Base-by-base conservation (phyloP, 192 early-diverging fungal genomes). In the Chytriomyces sp. region DNA sequence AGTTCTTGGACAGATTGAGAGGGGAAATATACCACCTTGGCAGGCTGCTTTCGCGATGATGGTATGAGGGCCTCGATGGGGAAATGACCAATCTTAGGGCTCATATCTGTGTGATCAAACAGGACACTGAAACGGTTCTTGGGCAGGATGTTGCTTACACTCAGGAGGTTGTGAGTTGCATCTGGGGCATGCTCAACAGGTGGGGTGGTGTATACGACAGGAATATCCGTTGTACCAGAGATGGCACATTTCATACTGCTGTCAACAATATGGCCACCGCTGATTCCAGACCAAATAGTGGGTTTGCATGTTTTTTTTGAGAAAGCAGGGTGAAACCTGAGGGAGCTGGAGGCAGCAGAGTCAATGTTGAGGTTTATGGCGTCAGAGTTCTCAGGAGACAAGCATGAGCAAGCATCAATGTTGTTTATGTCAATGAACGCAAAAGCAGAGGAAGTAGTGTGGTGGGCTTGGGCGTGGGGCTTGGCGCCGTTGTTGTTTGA, bases 121-220 rank as follows among this genome's bases (percentile, higher is more conserved):
- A 57, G 55, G 55, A 14, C 28, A 30, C 55, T 57, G 55, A 57
- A 57, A 25, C 55, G 28, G 55, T 57, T 57, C 28, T 57, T 57
- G 14, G 8, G 6, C 26, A 57, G 28, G 6, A 57, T 25, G 26
- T 57, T 26, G 14, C 26, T 6, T 7, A 57, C 55, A 25, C 55
- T 57, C 8, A 57, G n/a, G 28, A 57, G 28, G 28, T 57, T 57
- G 55, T 57, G 55, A 7, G 6, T 14, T 6, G 55, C 55, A 14
- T 7, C 6, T 6, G 55, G 55, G 28, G 26, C 26, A 26, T 57
- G 55, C 26, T 57, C 55, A 25, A 57, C 6, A 57, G 25, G 55
- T 14, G 55, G 55, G 8, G 55, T 57, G 6, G 55, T 57, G 55
- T 57, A 30, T 7, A 57, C 55, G 6, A 14, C 14, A 25, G 12